Evolutionary conservation across 1,284 basidiomycete genomes (phyloP), one percentile per base, ranked within the genome.

Genomic region (Vanrija pseudolonga): DNA sequence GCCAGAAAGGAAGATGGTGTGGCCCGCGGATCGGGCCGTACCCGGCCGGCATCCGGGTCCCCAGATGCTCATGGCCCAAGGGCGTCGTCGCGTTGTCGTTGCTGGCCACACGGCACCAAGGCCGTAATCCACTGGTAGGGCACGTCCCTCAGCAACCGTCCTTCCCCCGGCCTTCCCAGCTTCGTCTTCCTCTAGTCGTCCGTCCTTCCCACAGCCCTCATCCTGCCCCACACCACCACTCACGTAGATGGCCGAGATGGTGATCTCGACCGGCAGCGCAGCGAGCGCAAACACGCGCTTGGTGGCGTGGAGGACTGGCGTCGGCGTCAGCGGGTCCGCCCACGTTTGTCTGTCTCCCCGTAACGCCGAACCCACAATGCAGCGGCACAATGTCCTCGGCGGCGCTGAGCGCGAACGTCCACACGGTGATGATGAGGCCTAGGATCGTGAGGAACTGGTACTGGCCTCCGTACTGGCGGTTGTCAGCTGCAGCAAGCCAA

Each of bases 371-470:
- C 80, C 63, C 53, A 83, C 84, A 61, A 3, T 79, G 60, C 14
- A 71, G 68, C 5, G 84, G 83, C n/a, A 83, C 69, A 1, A 86
- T 24, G 65, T 86, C 84, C 11, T 69, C 64, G 2, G 78, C 50
- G 0, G 83, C 66, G 51, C 82, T 79, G 6, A 82, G 53, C 0
- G 77, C 56, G 81, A 84, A 83, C 2, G 82, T 82, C 5, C 81
- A 37, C 63, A 76, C 80, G 6, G 84, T 80, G 14, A 82, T 67
- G 22, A 76, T 71, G n/a, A 87, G 78, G 2, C 81, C 81, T 56
- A 14, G n/a, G 56, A 89, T 87, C 0, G 89, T 90, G 48, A 91
- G 73, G 66, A 82, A 90, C 67, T 85, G 85, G 45, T 80, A 80
- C 60, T 85, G 83, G 0, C 87, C 87, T 19, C 86, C 85, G 26